Conservation (phyloP, 768 basidiomycete genomes). For the Amanita thiersii region DNA sequence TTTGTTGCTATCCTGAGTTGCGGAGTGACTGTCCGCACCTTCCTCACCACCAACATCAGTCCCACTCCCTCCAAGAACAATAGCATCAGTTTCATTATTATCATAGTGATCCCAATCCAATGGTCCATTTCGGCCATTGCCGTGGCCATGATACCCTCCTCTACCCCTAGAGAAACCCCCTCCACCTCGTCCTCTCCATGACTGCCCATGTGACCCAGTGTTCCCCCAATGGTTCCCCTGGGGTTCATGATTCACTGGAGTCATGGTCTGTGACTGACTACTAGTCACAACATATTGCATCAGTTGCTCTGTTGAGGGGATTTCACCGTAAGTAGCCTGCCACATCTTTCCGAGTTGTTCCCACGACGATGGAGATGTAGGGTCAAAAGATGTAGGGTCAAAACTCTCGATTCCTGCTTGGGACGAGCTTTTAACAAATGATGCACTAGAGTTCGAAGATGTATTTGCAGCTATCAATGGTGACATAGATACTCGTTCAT, state of each 20-base stretch:
- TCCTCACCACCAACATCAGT: constrained; percentile 12
- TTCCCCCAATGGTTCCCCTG: constrained; percentile 12
- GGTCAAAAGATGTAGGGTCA: constrained; percentile 67
- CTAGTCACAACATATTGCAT: constrained; percentile 61
- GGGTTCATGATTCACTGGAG: constrained; percentile 9
- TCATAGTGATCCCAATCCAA: constrained; percentile 25
- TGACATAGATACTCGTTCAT: constrained; percentile 34
- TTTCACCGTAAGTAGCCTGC: constrained; percentile 56
- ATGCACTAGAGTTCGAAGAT: constrained; percentile 40
- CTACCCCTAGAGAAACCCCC: constrained; percentile 27
- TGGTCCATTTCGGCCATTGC: constrained; percentile 39
- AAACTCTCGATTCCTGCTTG: constrained; percentile 55
- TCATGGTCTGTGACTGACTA: constrained; percentile 16
- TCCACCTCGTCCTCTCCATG: constrained; percentile 27
- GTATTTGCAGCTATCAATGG: constrained; percentile 52
- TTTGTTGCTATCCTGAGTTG: constrained; percentile 12
- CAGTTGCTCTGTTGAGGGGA: constrained; percentile 68
- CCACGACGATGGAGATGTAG: constrained; percentile 69
- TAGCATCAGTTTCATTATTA: constrained; percentile 41
- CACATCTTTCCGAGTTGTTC: constrained; percentile 75
- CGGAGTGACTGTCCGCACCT: constrained; percentile 1
- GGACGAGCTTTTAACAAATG: constrained; percentile 24
- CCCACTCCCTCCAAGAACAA: constrained; percentile 48
- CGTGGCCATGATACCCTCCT: constrained; percentile 31
- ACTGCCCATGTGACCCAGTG: constrained; percentile 11